A percentile compares a stretch with the other conserved stretches of the same genome.
These are phyloP conservation scores for Psidium friedrichsthalianum DNA, from an alignment of 345 rosid genomes.

Conservation along the genomic window DNA sequence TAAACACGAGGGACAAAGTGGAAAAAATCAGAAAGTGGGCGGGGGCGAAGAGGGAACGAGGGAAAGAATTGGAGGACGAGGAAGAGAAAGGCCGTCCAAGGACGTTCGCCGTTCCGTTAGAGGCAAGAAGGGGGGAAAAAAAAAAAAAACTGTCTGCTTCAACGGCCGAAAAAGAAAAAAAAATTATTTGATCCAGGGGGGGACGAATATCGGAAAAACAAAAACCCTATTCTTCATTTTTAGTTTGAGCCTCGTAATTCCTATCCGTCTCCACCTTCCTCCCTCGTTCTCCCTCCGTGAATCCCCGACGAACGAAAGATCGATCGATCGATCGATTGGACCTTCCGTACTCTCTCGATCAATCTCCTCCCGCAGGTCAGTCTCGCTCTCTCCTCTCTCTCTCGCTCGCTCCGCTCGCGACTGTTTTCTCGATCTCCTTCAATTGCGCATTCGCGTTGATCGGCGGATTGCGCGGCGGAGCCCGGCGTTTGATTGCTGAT, in stretches of 20 bases:
- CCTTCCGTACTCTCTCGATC: background rate
- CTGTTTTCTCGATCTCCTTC: background rate
- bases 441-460: background rate
- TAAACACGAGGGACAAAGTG: background rate
- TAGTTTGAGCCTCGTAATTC: constrained; percentile 38
- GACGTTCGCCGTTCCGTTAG: background rate
- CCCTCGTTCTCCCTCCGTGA: background rate
- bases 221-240: constrained; percentile 41
- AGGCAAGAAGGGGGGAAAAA: no score
- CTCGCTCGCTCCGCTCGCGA: background rate
- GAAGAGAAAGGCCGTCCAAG: background rate
- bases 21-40: background rate
- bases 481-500: background rate
- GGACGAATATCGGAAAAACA: background rate
- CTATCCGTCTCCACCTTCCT: constrained; percentile 10
- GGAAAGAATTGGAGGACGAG: background rate
- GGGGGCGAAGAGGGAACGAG: background rate
- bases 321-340: background rate
- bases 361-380: background rate
- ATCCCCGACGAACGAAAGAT: background rate
- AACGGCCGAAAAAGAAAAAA: background rate
- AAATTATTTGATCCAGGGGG: background rate
- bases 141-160: background rate
- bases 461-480: background rate
- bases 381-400: background rate